phyloP scores from a whole-genome alignment of 805 yeast genomes.

The Torulaspora quercuum region DNA sequence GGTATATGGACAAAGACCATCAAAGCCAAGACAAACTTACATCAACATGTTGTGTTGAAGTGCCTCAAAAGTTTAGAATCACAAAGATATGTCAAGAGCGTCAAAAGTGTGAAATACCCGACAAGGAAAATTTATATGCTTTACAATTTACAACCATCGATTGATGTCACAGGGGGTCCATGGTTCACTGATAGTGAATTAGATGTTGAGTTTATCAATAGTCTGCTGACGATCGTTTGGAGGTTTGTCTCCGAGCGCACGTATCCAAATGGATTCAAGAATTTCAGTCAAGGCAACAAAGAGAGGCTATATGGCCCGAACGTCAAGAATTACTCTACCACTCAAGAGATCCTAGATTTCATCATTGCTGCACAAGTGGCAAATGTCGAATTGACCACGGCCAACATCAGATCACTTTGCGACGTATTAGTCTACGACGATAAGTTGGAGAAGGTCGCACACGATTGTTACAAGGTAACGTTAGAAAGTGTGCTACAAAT shows the following conservation, averaged over 20 bases:
- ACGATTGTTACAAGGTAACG: constrained; percentile 72
- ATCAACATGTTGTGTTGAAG: constrained; percentile 84
- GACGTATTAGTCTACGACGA: constrained; percentile 88
- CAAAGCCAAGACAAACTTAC: constrained; percentile 81
- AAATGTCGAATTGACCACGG: constrained; percentile 68
- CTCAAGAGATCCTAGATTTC: constrained; percentile 72
- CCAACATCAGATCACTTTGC: constrained; percentile 77
- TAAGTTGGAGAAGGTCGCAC: constrained; percentile 62
- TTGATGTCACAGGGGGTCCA: constrained; percentile 97
- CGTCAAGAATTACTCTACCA: constrained; percentile 61
- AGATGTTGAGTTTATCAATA: constrained; percentile 89
- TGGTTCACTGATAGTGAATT: constrained; percentile 97
- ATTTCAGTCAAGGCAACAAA: constrained; percentile 24
- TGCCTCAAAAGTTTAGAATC: constrained; percentile 76
- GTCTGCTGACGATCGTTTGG: constrained; percentile 82
- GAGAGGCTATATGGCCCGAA: constrained; percentile 48
- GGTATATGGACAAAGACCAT: constrained; percentile 95
- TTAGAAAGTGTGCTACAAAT: constrained; percentile 77
- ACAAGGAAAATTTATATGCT: constrained; percentile 96
- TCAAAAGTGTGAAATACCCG: constrained; percentile 88
- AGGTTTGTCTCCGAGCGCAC: constrained; percentile 73
- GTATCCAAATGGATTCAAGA: constrained; percentile 64
- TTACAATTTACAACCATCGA: constrained; percentile 86
- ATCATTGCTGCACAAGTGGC: constrained; percentile 71
- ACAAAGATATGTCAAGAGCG: constrained; percentile 80